Evolutionary conservation across 768 basidiomycete species (phyloP), one percentile per base, ranked within the genome.

Genomic region (Lentinula boryana): DNA sequence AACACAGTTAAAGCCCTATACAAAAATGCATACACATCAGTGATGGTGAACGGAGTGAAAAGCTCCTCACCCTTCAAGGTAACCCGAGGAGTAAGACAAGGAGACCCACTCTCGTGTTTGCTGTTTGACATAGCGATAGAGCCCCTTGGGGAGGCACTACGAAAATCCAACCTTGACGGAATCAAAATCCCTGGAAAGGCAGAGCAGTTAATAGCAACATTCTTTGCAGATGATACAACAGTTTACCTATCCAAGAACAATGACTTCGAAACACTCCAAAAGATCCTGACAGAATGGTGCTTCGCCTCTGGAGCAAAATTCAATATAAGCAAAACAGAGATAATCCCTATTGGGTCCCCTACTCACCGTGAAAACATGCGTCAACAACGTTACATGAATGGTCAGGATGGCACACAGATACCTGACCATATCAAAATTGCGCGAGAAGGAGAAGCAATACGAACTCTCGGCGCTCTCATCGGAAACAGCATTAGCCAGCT

Each of bases 191-290:
- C 64, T 0, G 62, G 63, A 5, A 5, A 40, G 0, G 16, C 5
- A 1, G 60, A 66, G 2, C 48, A 44, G 1, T 23, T 70, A 0
- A 57, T 67, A 0, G 50, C 68, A 0, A 66, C 65, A 1, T 62
- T 75, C 1, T 75, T 72, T 36, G 65, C 68, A 0, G 71, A 73
- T n/a, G n/a, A n/a, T n/a, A n/a, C n/a, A n/a, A n/a, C n/a, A n/a
- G n/a, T n/a, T n/a, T n/a, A n/a, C n/a, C n/a, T 71, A 0, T 56
- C 35, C 0, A 33, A 44, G 9, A 6, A 54, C 1, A 64, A 68
- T 23, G 62, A 60, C 38, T 63, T 57, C 9, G 36, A 1, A 0
- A 61, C 63, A 15, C 62, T 67, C 1, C 13, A 58, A 5, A 13
- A 33, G 0, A 67, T 68, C 0, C 51, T 68, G 4, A 2, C 41